A percentile compares a stretch with the other conserved stretches of the same genome.
These are phyloP conservation scores for Pulveroboletus sp. DNA, from an alignment of 768 basidiomycete genomes.

Conservation along the genomic window DNA sequence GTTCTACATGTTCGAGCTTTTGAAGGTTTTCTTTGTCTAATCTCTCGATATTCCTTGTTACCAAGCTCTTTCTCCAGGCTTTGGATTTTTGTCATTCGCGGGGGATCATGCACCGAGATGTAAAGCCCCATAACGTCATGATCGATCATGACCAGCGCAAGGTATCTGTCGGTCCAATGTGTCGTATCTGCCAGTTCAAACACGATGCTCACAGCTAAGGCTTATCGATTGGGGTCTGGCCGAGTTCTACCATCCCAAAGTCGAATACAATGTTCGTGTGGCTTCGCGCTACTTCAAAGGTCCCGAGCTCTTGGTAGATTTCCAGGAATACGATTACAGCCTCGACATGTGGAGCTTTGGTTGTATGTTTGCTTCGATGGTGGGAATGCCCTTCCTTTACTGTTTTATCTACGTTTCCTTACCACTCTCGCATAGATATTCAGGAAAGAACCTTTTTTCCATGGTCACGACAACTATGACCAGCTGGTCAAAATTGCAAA, in stretches of 20 bases:
- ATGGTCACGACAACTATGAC: conserved; percentile 98
- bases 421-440: conserved; percentile 64
- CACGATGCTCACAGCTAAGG: conserved; percentile 55
- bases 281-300: conserved; percentile 98
- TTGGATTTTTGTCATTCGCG: conserved; percentile 98
- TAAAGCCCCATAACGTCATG: conserved; percentile 99
- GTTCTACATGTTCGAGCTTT: conserved; percentile 93
- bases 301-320: conserved; percentile 93
- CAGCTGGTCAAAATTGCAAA: conserved; percentile 98
- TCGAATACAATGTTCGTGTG: conserved; percentile 97
- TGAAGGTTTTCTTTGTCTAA: conserved; percentile 57
- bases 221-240: conserved; percentile 99
- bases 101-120: conserved; percentile 98
- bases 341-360: conserved; percentile 99
- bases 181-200: conserved; percentile 12
- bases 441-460: conserved; percentile 99
- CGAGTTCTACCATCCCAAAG: conserved; percentile 97
- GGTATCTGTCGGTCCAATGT: conserved; percentile 39
- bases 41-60: not conserved
- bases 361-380: conserved; percentile 99
- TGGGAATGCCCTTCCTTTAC: conserved; percentile 32
- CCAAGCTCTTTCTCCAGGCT: conserved; percentile 46
- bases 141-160: conserved; percentile 97
- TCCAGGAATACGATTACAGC: conserved; percentile 98
- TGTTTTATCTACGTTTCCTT: not conserved